Evolutionary conservation across 306 rosid genomes (phyloP), one percentile per base, ranked within the genome.

Genomic region (Crotalaria pallida): DNA sequence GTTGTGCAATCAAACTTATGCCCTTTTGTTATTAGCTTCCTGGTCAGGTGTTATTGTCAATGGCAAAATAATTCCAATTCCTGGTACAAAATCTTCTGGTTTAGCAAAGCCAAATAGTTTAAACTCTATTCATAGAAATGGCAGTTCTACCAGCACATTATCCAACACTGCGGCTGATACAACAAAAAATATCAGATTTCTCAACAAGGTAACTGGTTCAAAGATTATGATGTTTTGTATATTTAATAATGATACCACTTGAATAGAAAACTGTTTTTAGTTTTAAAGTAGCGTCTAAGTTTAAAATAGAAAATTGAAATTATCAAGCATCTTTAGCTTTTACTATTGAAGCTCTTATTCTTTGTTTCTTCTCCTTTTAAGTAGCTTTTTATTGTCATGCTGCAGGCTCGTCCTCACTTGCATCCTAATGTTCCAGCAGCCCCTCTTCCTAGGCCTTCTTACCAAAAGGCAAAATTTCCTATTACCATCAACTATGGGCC

Each of bases 321-420:
- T 27, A 27, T 6, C 33, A 27, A 27, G 2, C 33, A 29, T 4
- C 34, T 4, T 29, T 29, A 29, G 6, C 34, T 4, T 29, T 29
- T 29, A 29, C 6, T 29, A n/a, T 29, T 29, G 1, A 29, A 29
- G 1, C 6, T 31, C 36, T 31, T 31, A 5, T 31, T n/a, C n/a
- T n/a, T 31, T 31, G 7, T 31, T 31, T 0, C 36, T 31, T 31
- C 36, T 31, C 36, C 36, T 24, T 24, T 24, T 24, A 31, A 31
- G 34, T 31, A 31, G 7, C 34, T 31, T 29, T 24, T 65, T 43
- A 72, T 58, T 5, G 6, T 67, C 38, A 24, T 67, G 57, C 48
- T 74, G 68, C 87, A 88, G 96, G 80, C n/a, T n/a, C n/a, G 65
- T 56, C 79, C 84, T 65, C 81, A 74, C 67, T 38, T 81, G 24